Evolutionary conservation across 768 basidiomycete species (phyloP), one percentile per base, ranked within the genome.

Genomic region (Tricholoma saponaceum): DNA sequence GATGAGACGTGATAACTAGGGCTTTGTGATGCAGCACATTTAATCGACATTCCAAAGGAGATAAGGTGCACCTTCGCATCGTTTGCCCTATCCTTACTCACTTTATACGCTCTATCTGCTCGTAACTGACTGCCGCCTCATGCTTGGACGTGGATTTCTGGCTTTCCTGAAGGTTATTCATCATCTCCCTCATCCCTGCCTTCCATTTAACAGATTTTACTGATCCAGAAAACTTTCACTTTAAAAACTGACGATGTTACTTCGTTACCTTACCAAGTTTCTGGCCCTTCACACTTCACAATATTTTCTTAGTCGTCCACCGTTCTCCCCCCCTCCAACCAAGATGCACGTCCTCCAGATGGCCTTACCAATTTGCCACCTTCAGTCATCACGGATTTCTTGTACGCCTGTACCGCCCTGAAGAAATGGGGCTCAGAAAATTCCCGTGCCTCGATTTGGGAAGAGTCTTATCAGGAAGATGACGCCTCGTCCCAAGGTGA

Each of bases 11-110:
- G 55, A 23, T 10, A 23, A n/a, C n/a, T n/a, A n/a, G n/a, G n/a
- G n/a, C n/a, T 47, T n/a, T 62, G 58, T 33, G 52, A 14, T 52
- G 58, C 60, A 41, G 55, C 25, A 37, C 58, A 62, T 57, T 41
- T 59, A 10, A 52, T 62, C 61, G 58, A 41, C 61, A 60, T 54
- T 51, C 58, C 28, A 62, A 60, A 43, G 61, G 61, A 54, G 55
- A 53, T 47, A 23, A 51, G 9, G 61, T 62, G 58, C 55, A 55
- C 56, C 43, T n/a, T n/a, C n/a, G n/a, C n/a, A n/a, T 26, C 55
- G 53, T 33, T n/a, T 51, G 30, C 8, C 32, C 22, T 10, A 44
- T 51, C 16, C 50, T 51, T 18, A 16, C 50, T 9, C 30, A 23
- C 3, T 30, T 51, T n/a, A n/a, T n/a, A n/a, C n/a, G n/a, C n/a